Conservation (phyloP, 306 rosid species). For the Quillaja saponaria region DNA sequence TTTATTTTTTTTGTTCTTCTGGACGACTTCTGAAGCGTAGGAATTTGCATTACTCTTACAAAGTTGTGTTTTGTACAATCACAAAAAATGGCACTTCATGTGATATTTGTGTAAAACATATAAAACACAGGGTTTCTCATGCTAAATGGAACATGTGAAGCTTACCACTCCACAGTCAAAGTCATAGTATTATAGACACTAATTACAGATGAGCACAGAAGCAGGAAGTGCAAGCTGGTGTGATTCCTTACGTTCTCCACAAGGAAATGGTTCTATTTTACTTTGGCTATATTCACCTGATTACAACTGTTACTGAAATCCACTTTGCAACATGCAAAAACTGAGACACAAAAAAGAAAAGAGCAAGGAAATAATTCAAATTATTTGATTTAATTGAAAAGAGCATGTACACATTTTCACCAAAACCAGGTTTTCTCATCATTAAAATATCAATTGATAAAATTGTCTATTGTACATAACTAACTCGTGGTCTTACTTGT, state of each 20-base stretch:
- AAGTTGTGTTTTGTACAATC: neutral
- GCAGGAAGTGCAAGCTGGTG: neutral
- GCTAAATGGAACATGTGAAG: neutral
- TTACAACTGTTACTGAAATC: neutral
- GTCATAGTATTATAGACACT: slow-evolving; percentile 13
- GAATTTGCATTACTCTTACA: neutral
- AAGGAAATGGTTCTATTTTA: too few species aligned
- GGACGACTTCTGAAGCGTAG: slow-evolving; percentile 10
- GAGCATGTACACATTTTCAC: neutral
- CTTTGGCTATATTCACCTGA: too few species aligned
- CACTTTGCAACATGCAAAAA: neutral
- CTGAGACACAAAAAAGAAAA: neutral
- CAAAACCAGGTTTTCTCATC: too few species aligned
- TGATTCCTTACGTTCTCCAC: neutral
- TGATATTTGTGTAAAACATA: neutral
- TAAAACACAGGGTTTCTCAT: neutral
- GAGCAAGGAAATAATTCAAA: too few species aligned
- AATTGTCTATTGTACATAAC: too few species aligned
- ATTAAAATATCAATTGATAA: too few species aligned
- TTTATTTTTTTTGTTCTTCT: neutral
- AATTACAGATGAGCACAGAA: neutral
- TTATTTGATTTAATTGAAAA: slow-evolving; percentile 8
- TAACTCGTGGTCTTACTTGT: slow-evolving; percentile 80
- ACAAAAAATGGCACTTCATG: neutral
- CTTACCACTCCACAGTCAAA: neutral